Evolutionary conservation across 2,329 filamentous ascomycete genomes (phyloP).

Genomic region (Alternaria arborescens): DNA sequence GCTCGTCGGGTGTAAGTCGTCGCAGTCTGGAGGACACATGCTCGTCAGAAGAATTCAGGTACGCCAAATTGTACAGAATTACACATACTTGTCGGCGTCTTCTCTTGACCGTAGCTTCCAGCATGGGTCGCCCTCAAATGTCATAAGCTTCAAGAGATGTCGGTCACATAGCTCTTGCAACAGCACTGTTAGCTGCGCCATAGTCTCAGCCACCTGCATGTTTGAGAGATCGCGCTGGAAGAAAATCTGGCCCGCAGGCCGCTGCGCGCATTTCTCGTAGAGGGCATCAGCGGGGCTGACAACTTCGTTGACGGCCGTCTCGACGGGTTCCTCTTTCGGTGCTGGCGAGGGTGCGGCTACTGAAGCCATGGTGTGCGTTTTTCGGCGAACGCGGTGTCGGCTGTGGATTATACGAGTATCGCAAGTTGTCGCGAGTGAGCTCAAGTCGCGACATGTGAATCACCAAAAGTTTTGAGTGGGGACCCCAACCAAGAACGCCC

Average conservation of each 20-base stretch:
- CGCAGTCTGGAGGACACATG: conserved; percentile 41
- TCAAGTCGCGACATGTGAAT: conserved; percentile 9
- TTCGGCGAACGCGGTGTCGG: conserved; percentile 19
- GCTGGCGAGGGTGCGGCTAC: conserved; percentile 25
- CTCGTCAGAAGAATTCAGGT: conserved; percentile 18
- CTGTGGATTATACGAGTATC: conserved; percentile 30
- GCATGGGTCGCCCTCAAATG: conserved; percentile 47
- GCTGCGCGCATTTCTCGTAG: conserved; percentile 50
- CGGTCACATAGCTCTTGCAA: conserved; percentile 46
- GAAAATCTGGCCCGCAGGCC: conserved; percentile 48
- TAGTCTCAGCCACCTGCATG: conserved; percentile 48
- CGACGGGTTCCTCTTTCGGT: conserved; percentile 30
- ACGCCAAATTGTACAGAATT: not conserved
- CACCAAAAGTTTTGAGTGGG: conserved; percentile 18
- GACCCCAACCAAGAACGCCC: not conserved
- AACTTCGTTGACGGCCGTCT: conserved; percentile 18
- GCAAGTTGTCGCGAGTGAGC: conserved; percentile 12
- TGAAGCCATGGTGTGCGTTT: conserved; percentile 34
- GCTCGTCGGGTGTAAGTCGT: conserved; percentile 71
- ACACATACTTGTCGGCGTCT: conserved; percentile 49
- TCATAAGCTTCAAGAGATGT: conserved; percentile 51
- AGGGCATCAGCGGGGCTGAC: conserved; percentile 42
- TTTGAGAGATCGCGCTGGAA: conserved; percentile 51
- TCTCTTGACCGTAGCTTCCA: conserved; percentile 48
- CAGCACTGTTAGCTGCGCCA: conserved; percentile 43